phyloP scores from a whole-genome alignment of 2,329 filamentous ascomycete species.

The Boeremia exigua region DNA sequence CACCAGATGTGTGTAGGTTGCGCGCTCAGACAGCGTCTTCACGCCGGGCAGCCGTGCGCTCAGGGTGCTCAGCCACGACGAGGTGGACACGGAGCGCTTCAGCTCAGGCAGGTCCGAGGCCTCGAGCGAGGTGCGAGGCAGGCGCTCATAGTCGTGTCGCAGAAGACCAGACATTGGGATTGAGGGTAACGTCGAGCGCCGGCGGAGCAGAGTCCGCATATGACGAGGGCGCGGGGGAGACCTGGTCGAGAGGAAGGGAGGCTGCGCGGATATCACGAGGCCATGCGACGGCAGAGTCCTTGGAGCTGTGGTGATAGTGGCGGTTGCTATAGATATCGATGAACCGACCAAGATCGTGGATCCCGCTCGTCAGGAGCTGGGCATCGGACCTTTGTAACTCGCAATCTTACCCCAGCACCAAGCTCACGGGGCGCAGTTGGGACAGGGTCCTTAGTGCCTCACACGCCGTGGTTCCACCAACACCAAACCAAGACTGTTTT shows the following conservation, averaged over 20 bases:
- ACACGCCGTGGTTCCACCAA: slow-evolving; percentile 1
- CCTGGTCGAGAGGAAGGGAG: background rate
- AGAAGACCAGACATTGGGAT: slow-evolving; percentile 25
- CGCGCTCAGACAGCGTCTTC: slow-evolving; percentile 36
- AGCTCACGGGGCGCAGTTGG: slow-evolving; percentile 6
- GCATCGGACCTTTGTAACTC: slow-evolving; percentile 4
- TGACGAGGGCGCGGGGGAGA: background rate
- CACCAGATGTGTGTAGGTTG: slow-evolving; percentile 40
- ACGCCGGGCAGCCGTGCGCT: slow-evolving; percentile 27
- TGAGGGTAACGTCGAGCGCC: background rate
- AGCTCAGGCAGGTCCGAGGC: slow-evolving; percentile 24
- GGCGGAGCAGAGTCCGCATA: slow-evolving; percentile 10
- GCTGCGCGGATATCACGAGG: background rate
- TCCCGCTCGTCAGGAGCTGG: background rate
- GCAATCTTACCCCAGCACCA: slow-evolving; percentile 17
- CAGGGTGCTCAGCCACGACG: slow-evolving; percentile 37
- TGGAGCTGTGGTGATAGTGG: background rate
- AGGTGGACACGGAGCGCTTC: slow-evolving; percentile 17
- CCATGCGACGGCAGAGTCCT: background rate
- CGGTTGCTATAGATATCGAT: background rate
- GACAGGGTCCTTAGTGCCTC: slow-evolving; percentile 9
- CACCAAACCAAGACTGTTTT: background rate
- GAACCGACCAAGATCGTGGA: background rate
- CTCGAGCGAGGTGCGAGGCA: slow-evolving; percentile 41
- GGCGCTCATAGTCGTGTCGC: slow-evolving; percentile 43